Conservation (phyloP, 805 yeast genomes). For the Saccharomycopsis fodiens region DNA sequence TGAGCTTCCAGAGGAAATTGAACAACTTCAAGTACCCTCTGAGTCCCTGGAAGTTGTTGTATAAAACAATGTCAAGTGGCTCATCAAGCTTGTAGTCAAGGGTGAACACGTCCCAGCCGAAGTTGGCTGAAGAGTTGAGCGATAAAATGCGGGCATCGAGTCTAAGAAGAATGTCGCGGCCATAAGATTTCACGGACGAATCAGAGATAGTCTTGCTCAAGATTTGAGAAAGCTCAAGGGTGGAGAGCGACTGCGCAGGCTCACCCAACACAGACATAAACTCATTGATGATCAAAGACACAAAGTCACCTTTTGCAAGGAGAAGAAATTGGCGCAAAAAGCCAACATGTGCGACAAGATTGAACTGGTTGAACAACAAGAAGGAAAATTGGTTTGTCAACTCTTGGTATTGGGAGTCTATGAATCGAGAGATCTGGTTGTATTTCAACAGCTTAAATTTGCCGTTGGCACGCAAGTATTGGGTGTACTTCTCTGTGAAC, state of each 20-base stretch:
- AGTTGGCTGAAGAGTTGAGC: constrained; percentile 43
- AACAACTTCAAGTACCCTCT: constrained; percentile 71
- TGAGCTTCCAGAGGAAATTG: constrained; percentile 76
- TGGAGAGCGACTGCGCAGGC: constrained; percentile 55
- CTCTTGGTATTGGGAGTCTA: constrained; percentile 16
- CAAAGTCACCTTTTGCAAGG: constrained; percentile 75
- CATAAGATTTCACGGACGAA: constrained; percentile 40
- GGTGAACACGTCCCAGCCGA: constrained; percentile 90
- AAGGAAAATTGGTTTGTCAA: constrained; percentile 12
- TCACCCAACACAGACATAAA: constrained; percentile 47
- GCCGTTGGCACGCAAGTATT: constrained; percentile 7
- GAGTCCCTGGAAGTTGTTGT: constrained; percentile 31
- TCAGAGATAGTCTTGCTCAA: constrained; percentile 55
- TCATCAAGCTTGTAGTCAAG: constrained; percentile 56
- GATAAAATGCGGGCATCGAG: constrained; percentile 81
- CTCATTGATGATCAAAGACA: constrained; percentile 52
- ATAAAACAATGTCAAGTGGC: constrained; percentile 25
- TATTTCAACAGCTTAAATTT: constrained; percentile 1
- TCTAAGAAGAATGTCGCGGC: constrained; percentile 36
- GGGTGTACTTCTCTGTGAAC: constrained; percentile 28
- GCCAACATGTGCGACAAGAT: constrained; percentile 12
- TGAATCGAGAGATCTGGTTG: constrained; percentile 12
- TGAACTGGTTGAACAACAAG: constrained; percentile 14
- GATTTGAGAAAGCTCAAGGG: constrained; percentile 57
- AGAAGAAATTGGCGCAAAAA: constrained; percentile 39